These are phyloP conservation scores for Gynandropsis gynandra DNA, from an alignment of 345 rosid genomes.

Conservation along the genomic window DNA sequence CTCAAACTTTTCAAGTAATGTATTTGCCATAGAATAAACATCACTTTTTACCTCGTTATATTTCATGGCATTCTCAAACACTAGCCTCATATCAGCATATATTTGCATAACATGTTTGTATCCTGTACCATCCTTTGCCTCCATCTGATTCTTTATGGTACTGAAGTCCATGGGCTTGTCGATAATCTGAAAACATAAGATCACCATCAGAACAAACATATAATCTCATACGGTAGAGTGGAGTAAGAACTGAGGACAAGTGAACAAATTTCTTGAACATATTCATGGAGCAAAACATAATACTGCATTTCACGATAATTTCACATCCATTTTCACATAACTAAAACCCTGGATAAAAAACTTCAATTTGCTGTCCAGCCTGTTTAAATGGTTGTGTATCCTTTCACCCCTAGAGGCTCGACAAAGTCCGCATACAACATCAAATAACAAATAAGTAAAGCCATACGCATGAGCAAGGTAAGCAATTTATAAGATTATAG, in stretches of 20 bases:
- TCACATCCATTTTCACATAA: neutral
- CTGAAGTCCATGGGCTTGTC: conserved; percentile 96
- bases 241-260: neutral
- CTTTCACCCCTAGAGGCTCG: too few relatives aligned
- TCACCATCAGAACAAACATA: conserved; percentile 5
- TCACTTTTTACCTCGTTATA: conserved; percentile 70
- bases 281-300: conserved; percentile 5
- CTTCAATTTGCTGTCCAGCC: neutral
- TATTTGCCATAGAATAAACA: conserved; percentile 77
- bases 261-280: neutral
- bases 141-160: conserved; percentile 81
- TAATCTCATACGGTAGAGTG: neutral
- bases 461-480: too few relatives aligned
- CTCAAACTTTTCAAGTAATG: conserved; percentile 70
- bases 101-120: conserved; percentile 77
- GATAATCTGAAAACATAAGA: conserved; percentile 40
- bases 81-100: conserved; percentile 70
- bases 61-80: conserved; percentile 92
- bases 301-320: neutral
- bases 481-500: too few relatives aligned
- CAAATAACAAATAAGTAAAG: too few relatives aligned
- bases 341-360: neutral
- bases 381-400: neutral
- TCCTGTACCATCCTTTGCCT: conserved; percentile 74
- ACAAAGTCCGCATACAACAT: too few relatives aligned